Evolutionary conservation across 2,329 filamentous ascomycete genomes (phyloP).

Genomic region (Pseudofabraea citricarpa): DNA sequence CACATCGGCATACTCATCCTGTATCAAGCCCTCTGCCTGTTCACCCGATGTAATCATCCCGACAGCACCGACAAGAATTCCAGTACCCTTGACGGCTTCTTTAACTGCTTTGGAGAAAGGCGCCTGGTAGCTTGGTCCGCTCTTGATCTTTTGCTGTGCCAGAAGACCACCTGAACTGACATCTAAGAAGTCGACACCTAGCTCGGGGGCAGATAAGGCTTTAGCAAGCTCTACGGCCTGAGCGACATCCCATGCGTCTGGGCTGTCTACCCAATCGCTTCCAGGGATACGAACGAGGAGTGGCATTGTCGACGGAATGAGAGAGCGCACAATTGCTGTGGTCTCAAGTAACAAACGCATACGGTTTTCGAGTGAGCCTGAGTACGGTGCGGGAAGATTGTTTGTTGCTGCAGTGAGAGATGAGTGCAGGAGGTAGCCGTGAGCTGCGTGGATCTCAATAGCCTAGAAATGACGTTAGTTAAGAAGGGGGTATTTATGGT

Average conservation of each 20-base stretch:
- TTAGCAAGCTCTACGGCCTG: slow-evolving; percentile 49
- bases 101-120: slow-evolving; percentile 64
- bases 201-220: slow-evolving; percentile 51
- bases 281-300: slow-evolving; percentile 69
- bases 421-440: slow-evolving; percentile 68
- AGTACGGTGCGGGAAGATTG: slow-evolving; percentile 61
- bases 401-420: slow-evolving; percentile 68
- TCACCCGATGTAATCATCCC: slow-evolving; percentile 39
- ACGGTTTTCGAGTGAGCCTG: slow-evolving; percentile 65
- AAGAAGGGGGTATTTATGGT: slow-evolving; percentile 4
- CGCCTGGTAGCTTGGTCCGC: slow-evolving; percentile 63
- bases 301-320: slow-evolving; percentile 61
- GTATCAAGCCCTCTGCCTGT: slow-evolving; percentile 40
- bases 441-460: slow-evolving; percentile 73
- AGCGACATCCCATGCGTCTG: slow-evolving; percentile 60
- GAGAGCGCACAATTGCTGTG: slow-evolving; percentile 54
- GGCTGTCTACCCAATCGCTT: slow-evolving; percentile 66
- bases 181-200: slow-evolving; percentile 71
- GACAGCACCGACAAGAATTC: slow-evolving; percentile 36
- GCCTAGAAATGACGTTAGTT: slow-evolving; percentile 14
- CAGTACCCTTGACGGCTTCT: slow-evolving; percentile 50
- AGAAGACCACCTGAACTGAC: slow-evolving; percentile 65
- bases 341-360: slow-evolving; percentile 62
- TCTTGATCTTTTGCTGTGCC: slow-evolving; percentile 47
- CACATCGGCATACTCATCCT: slow-evolving; percentile 40